Conservation (phyloP, 2,329 filamentous ascomycete genomes). For the Calonectria honghensis region DNA sequence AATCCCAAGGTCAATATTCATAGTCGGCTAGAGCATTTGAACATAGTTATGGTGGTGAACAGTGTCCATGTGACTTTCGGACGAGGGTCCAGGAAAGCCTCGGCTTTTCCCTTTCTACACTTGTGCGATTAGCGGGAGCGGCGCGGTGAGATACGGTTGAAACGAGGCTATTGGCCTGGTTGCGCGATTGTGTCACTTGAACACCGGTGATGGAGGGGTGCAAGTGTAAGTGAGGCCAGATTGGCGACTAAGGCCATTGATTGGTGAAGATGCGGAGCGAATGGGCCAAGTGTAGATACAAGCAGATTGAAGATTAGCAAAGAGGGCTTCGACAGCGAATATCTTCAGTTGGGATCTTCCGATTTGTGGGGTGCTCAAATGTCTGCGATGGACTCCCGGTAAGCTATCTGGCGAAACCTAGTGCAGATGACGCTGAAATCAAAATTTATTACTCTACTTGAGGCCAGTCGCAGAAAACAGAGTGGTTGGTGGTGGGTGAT, state of each 20-base stretch:
- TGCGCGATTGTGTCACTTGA: constrained; percentile 16
- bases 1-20: background rate
- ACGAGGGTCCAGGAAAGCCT: constrained; percentile 2
- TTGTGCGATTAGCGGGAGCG: background rate
- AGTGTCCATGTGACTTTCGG: constrained; percentile 16
- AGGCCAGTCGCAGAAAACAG: background rate
- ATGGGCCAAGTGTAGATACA: background rate
- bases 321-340: constrained; percentile 6
- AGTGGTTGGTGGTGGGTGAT: constrained; percentile 6
- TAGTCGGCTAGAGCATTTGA: background rate
- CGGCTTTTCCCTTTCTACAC: background rate
- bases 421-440: background rate
- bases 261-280: constrained; percentile 5
- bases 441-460: constrained; percentile 4
- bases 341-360: background rate
- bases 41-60: background rate
- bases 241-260: background rate
- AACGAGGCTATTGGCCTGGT: constrained; percentile 11
- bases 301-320: constrained; percentile 12
- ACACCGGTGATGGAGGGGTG: constrained; percentile 10
- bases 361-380: background rate
- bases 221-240: constrained; percentile 19
- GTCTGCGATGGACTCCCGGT: background rate
- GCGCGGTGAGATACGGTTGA: background rate
- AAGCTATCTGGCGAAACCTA: background rate